Evolutionary conservation across 2,329 filamentous ascomycete genomes (phyloP).

Genomic region (Ascochyta clinopodiicola): DNA sequence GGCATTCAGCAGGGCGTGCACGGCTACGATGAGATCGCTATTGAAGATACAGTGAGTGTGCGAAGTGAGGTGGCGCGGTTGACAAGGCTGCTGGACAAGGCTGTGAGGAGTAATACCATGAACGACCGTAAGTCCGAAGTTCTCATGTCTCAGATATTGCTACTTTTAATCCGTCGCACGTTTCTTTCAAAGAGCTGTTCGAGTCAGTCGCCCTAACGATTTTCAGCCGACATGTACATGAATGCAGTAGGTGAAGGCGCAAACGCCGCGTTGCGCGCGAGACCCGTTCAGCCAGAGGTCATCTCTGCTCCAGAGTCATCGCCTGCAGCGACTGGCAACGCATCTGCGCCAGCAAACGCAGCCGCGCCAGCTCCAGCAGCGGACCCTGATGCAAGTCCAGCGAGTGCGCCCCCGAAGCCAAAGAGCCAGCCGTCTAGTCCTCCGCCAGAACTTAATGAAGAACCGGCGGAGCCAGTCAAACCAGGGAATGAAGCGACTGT

Average conservation of each 20-base stretch:
- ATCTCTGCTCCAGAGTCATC: conserved; percentile 3
- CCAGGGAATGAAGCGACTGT: neutral
- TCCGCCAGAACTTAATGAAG: conserved; percentile 1
- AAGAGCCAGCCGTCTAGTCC: conserved; percentile 10
- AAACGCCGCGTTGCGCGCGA: conserved; percentile 16
- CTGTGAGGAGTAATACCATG: conserved; percentile 28
- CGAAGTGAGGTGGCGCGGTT: conserved; percentile 28
- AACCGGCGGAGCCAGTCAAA: neutral
- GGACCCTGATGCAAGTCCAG: conserved; percentile 27
- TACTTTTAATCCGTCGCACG: neutral
- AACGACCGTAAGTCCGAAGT: conserved; percentile 24
- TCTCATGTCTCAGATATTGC: neutral
- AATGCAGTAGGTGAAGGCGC: conserved; percentile 16
- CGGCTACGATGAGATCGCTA: conserved; percentile 56
- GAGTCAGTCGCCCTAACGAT: neutral
- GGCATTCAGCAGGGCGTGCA: conserved; percentile 52
- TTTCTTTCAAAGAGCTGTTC: too few species aligned
- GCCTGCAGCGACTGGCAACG: conserved; percentile 7
- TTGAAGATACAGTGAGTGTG: conserved; percentile 50
- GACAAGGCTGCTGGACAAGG: conserved; percentile 29
- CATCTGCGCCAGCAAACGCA: conserved; percentile 17
- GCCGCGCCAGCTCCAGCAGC: conserved; percentile 17
- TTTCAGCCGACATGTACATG: conserved; percentile 20
- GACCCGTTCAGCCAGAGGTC: conserved; percentile 8
- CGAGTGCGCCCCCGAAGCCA: conserved; percentile 23